phyloP scores from a whole-genome alignment of 306 rosid species.

The Begonia loranthoides region DNA sequence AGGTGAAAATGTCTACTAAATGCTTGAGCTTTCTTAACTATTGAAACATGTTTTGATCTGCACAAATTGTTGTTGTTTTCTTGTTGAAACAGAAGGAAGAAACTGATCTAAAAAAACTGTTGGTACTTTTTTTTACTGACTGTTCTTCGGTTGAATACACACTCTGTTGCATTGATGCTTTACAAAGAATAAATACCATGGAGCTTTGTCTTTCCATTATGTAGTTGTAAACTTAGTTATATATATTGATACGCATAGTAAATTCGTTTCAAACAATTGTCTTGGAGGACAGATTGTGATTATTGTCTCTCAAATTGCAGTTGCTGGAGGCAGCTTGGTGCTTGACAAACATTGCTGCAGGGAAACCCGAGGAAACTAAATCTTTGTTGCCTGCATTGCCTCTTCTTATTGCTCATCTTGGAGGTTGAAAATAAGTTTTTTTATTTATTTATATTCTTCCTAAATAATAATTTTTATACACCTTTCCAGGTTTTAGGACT shows the following conservation, averaged over 20 bases:
- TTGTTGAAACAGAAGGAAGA: neutral
- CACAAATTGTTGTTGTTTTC: neutral
- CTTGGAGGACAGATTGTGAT: no score
- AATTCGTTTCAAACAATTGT: no score
- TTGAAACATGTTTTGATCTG: neutral
- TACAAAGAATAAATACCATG: no score
- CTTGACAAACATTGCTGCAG: slow-evolving; percentile 96
- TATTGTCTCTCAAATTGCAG: slow-evolving; percentile 31
- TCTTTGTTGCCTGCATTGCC: slow-evolving; percentile 85
- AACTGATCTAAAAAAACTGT: neutral
- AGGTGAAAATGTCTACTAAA: slow-evolving; percentile 32
- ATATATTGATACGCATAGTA: no score
- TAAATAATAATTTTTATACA: neutral
- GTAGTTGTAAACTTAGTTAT: no score
- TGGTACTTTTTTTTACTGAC: neutral
- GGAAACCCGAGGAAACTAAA: slow-evolving; percentile 81
- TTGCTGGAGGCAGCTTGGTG: slow-evolving; percentile 99
- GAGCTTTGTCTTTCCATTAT: no score
- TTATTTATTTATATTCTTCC: neutral
- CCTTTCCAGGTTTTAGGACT: neutral
- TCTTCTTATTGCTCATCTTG: slow-evolving; percentile 86
- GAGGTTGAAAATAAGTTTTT: slow-evolving; percentile 51
- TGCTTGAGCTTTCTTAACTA: neutral
- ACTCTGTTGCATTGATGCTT: no score
- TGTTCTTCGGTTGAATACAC: neutral